A percentile compares a stretch with the other conserved stretches of the same genome.
phyloP scores from a whole-genome alignment of 2,329 filamentous ascomycete genomes.

The Stagonosporopsis vannaccii region DNA sequence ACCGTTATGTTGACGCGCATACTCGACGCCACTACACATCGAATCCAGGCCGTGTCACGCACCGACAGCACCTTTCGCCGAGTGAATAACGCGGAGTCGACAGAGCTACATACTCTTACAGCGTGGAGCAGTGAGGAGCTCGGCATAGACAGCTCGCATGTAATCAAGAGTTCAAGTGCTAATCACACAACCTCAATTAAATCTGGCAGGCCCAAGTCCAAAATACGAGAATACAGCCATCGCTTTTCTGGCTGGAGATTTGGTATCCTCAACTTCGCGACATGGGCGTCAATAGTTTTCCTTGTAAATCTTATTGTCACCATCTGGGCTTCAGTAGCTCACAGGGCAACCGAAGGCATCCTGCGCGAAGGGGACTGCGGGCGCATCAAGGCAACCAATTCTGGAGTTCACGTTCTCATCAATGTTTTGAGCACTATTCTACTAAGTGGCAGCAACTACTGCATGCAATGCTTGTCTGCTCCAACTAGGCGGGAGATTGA shows the following conservation, averaged over 20 bases:
- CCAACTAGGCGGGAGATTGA: slow-evolving; percentile 60
- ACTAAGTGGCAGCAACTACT: slow-evolving; percentile 59
- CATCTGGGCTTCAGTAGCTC: slow-evolving; percentile 3
- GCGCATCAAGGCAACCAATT: neutral
- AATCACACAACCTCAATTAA: neutral
- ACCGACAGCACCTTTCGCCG: neutral
- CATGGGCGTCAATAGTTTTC: slow-evolving; percentile 1
- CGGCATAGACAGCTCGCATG: neutral
- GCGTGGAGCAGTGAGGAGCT: neutral
- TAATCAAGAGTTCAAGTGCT: neutral
- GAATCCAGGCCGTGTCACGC: neutral
- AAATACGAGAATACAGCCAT: neutral
- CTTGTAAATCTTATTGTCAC: neutral
- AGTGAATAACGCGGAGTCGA: neutral
- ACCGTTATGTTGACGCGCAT: neutral
- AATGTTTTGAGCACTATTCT: slow-evolving; percentile 57
- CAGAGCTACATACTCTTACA: neutral
- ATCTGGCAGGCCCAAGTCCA: neutral
- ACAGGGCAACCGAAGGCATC: neutral
- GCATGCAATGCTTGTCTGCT: slow-evolving; percentile 59
- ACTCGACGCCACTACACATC: neutral
- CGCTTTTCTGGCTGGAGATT: neutral
- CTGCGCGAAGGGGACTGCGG: slow-evolving; percentile 4
- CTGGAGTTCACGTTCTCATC: slow-evolving; percentile 53
- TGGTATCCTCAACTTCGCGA: neutral